Conservation (phyloP, 2,329 filamentous ascomycete genomes). For the Ophiostoma himal-ulmi region DNA sequence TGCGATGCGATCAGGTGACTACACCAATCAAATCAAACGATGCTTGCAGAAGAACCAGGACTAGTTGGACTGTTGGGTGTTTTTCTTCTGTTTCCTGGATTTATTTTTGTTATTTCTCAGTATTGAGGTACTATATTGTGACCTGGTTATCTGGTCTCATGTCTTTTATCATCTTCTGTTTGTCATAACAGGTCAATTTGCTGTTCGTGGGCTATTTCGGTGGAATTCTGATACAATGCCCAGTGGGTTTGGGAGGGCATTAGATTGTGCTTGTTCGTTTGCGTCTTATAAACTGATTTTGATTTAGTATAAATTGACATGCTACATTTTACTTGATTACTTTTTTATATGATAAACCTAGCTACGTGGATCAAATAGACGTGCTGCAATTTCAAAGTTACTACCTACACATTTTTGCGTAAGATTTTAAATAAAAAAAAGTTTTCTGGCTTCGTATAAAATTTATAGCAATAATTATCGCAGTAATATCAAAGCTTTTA, state of each 20-base stretch:
- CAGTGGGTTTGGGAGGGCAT: background rate
- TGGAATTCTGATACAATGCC: background rate
- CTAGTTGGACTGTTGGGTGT: background rate
- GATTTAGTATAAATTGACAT: too few relatives aligned
- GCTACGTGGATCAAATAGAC: too few relatives aligned
- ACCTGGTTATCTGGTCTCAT: background rate
- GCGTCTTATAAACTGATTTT: background rate
- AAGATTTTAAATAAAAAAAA: too few relatives aligned
- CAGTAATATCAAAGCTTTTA: background rate
- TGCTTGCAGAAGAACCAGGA: background rate
- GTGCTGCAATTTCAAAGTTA: too few relatives aligned
- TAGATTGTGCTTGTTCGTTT: background rate
- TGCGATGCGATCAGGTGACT: background rate
- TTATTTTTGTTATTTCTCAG: background rate
- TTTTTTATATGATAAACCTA: too few relatives aligned
- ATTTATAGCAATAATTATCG: too few relatives aligned
- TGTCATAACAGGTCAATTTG: background rate
- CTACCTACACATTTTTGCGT: too few relatives aligned
- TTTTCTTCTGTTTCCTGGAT: background rate
- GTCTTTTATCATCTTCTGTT: background rate
- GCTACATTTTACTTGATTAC: too few relatives aligned
- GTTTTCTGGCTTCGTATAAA: too few relatives aligned
- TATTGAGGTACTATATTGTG: background rate
- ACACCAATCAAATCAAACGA: constrained; percentile 10
- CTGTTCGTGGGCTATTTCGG: background rate